Conservation (phyloP, 2,329 filamentous ascomycete species). For the Calonectria pteridis region DNA sequence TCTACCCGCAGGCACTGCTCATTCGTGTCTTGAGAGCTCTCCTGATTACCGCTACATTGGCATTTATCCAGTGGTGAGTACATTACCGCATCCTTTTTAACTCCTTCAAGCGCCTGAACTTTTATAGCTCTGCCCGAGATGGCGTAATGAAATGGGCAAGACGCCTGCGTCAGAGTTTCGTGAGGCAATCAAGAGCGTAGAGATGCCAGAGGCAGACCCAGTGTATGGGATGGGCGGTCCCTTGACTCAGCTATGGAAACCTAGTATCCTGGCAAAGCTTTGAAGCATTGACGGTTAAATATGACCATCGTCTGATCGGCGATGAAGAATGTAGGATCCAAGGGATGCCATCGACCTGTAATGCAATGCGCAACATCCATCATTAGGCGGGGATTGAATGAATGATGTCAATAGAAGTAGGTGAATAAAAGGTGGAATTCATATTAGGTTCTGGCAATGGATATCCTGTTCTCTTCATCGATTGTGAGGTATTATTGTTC, state of each 20-base stretch:
- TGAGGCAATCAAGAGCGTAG: constrained; percentile 26
- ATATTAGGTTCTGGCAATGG: no score
- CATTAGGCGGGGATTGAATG: no score
- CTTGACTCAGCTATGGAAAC: constrained; percentile 26
- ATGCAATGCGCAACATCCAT: not conserved
- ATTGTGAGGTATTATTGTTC: no score
- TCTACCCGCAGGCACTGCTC: constrained; percentile 37
- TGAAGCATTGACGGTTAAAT: not conserved
- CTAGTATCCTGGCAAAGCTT: constrained; percentile 24
- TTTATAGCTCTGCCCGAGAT: constrained; percentile 30
- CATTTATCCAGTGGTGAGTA: constrained; percentile 34
- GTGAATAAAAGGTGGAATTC: no score
- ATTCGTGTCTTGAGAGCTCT: constrained; percentile 33
- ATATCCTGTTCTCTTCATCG: no score
- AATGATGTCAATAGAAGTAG: no score
- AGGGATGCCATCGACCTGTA: not conserved
- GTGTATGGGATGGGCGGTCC: constrained; percentile 32
- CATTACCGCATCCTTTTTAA: no score
- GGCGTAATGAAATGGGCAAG: constrained; percentile 35
- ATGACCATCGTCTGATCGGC: not conserved
- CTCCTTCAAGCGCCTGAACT: not conserved
- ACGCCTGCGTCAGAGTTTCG: constrained; percentile 21
- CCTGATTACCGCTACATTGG: constrained; percentile 40
- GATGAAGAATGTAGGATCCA: not conserved
- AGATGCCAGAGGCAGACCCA: constrained; percentile 32